These are phyloP conservation scores for Coniophora puteana DNA, from an alignment of 1,284 basidiomycete species.

Conservation along the genomic window DNA sequence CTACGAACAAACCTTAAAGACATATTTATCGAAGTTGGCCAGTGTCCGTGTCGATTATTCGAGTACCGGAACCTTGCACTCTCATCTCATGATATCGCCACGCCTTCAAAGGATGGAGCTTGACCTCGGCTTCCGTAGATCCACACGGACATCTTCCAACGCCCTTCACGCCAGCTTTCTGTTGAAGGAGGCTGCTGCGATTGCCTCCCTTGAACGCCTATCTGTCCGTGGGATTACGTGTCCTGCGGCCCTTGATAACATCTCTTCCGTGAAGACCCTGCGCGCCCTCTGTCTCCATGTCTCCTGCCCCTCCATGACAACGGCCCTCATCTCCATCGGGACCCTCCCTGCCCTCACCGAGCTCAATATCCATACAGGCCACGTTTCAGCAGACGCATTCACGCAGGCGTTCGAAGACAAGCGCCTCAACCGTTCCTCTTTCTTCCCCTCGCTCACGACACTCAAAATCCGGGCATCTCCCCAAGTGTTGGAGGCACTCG, in stretches of 20 bases:
- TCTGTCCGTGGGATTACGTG: conserved; percentile 39
- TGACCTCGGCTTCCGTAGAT: conserved; percentile 43
- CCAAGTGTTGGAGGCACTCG: conserved; percentile 34
- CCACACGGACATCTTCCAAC: conserved; percentile 8
- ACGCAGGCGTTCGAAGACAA: conserved; percentile 17
- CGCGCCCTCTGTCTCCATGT: conserved; percentile 40
- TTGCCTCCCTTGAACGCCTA: conserved; percentile 37
- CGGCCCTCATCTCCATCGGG: conserved; percentile 39
- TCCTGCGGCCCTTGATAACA: conserved; percentile 35
- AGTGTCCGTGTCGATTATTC: conserved; percentile 35
- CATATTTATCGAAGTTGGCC: too few species aligned
- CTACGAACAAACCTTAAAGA: too few species aligned
- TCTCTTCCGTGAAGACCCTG: conserved; percentile 35
- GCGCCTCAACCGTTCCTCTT: conserved; percentile 3
- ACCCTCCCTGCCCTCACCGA: conserved; percentile 38
- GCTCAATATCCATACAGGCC: conserved; percentile 47
- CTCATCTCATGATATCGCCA: conserved; percentile 31
- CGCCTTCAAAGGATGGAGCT: conserved; percentile 36
- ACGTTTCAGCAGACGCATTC: conserved; percentile 33
- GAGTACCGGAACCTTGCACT: conserved; percentile 28
- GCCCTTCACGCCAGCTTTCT: too few species aligned
- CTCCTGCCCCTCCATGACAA: conserved; percentile 38
- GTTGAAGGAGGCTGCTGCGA: conserved; percentile 22
- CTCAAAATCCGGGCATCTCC: conserved; percentile 42
- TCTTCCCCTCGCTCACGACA: conserved; percentile 40